These are phyloP conservation scores for Nymphaea colorata DNA, from an alignment of 164 flowering plant species.

Conservation along the genomic window DNA sequence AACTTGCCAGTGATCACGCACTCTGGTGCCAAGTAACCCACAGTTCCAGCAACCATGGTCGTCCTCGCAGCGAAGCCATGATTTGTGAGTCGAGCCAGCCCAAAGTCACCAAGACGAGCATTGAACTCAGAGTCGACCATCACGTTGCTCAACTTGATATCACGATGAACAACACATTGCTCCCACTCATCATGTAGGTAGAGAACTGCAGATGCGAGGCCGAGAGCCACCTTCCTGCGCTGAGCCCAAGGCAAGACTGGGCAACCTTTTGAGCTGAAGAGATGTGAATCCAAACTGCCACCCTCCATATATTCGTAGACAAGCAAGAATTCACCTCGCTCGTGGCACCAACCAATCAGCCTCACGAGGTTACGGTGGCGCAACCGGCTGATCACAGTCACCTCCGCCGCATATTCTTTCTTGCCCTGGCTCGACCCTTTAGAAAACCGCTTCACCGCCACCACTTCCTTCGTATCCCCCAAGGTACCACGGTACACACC, in stretches of 20 bases:
- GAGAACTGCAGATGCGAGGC: conserved; percentile 34
- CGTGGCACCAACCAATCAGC: conserved; percentile 52
- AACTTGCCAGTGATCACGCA: conserved; percentile 31
- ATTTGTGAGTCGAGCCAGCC: conserved; percentile 33
- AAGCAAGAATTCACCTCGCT: conserved; percentile 30
- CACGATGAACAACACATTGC: conserved; percentile 43
- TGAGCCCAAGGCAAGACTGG: conserved; percentile 16
- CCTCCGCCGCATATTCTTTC: conserved; percentile 37
- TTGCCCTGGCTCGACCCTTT: conserved; percentile 33
- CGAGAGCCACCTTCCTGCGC: conserved; percentile 30
- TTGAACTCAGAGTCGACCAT: conserved; percentile 39
- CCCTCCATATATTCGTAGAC: conserved; percentile 43
- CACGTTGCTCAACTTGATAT: conserved; percentile 40
- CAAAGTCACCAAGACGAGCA: conserved; percentile 46
- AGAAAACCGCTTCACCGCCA: conserved; percentile 33
- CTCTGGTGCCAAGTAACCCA: conserved; percentile 49
- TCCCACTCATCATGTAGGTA: conserved; percentile 51
- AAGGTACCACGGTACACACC: conserved; percentile 32
- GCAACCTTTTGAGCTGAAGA: conserved; percentile 15
- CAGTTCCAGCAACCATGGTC: conserved; percentile 36
- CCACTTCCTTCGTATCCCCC: conserved; percentile 4
- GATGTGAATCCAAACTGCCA: conserved; percentile 35
- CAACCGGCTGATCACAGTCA: conserved; percentile 34
- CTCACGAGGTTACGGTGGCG: conserved; percentile 40
- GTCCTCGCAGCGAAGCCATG: conserved; percentile 31